A percentile compares a stretch with the other conserved stretches of the same genome.
Conservation (phyloP, 1,284 basidiomycete species). For the Coriolopsis trogii region DNA sequence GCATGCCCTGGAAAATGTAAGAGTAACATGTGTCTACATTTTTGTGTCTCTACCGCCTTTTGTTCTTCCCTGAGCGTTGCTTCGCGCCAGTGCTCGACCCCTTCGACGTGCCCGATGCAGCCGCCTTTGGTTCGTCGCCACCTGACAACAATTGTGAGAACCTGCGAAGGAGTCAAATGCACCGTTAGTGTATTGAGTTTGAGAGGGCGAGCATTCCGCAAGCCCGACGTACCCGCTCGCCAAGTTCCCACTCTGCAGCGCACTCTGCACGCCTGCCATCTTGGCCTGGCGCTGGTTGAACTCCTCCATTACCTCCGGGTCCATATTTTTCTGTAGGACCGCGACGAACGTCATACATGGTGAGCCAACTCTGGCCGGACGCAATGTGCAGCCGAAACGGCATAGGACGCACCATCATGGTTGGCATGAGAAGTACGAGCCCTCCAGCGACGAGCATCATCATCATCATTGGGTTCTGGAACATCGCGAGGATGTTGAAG, state of each 20-base stretch:
- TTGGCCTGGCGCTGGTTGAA: constrained; percentile 70
- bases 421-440: constrained; percentile 81
- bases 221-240: constrained; percentile 36
- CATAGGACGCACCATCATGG: constrained; percentile 65
- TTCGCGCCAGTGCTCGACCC: constrained; percentile 23
- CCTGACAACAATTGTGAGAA: constrained; percentile 30
- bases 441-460: constrained; percentile 74
- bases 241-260: constrained; percentile 59
- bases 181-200: too few relatives aligned
- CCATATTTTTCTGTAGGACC: constrained; percentile 73
- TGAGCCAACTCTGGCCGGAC: neutral
- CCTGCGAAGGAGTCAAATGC: constrained; percentile 9
- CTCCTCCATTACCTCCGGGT: constrained; percentile 76
- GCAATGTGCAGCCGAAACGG: neutral
- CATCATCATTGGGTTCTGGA: constrained; percentile 88
- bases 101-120: constrained; percentile 20
- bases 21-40: constrained; percentile 13
- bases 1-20: constrained; percentile 10
- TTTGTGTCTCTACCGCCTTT: constrained; percentile 24
- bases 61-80: constrained; percentile 32
- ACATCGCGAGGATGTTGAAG: constrained; percentile 78
- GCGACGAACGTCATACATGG: neutral
- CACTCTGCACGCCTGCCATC: constrained; percentile 59
- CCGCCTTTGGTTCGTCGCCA: constrained; percentile 27
- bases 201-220: neutral